Conservation (phyloP, 2,329 filamentous ascomycete species). For the Sclerotinia spermophila region DNA sequence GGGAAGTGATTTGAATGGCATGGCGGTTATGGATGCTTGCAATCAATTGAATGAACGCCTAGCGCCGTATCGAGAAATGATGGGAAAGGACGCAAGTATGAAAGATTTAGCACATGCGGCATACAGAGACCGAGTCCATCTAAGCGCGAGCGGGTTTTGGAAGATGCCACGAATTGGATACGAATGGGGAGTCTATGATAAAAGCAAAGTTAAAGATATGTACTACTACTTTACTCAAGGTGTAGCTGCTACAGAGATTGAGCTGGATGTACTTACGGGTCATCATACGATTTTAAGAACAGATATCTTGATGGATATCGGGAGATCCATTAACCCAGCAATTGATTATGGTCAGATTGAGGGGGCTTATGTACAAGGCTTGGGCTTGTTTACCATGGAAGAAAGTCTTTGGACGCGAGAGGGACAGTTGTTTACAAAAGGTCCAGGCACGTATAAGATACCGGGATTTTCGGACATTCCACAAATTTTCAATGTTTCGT, state of each 20-base stretch:
- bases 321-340: constrained; percentile 63
- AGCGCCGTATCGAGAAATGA: constrained; percentile 74
- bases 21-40: constrained; percentile 89
- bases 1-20: constrained; percentile 93
- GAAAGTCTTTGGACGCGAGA: constrained; percentile 63
- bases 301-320: constrained; percentile 97
- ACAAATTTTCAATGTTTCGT: constrained; percentile 52
- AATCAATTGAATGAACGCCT: constrained; percentile 82
- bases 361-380: constrained; percentile 75
- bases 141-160: constrained; percentile 92
- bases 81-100: constrained; percentile 74
- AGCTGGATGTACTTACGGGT: constrained; percentile 89
- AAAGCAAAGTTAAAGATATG: constrained; percentile 61
- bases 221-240: constrained; percentile 97
- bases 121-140: constrained; percentile 91
- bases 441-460: constrained; percentile 76
- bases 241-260: constrained; percentile 85
- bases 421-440: constrained; percentile 61
- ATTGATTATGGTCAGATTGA: constrained; percentile 84
- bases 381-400: constrained; percentile 76
- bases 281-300: constrained; percentile 87
- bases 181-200: constrained; percentile 81
- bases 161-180: constrained; percentile 95
- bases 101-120: constrained; percentile 84
- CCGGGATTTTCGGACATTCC: constrained; percentile 85